A percentile compares a stretch with the other conserved stretches of the same genome.
Evolutionary conservation across 108 stramenopile genomes (phyloP).

Genomic region (Craspedostauros australis): DNA sequence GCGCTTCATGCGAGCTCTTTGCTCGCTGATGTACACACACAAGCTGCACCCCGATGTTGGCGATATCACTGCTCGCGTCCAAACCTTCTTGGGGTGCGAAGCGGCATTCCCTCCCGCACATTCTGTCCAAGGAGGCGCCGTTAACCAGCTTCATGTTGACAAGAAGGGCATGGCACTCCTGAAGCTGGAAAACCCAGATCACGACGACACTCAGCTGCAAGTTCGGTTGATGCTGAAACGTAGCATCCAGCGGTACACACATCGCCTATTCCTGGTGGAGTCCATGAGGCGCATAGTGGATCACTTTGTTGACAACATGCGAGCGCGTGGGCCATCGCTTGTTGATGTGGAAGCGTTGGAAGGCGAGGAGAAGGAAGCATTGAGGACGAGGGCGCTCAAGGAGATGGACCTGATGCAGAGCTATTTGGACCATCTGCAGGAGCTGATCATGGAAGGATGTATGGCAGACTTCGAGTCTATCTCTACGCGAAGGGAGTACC

Average conservation of each 20-base stretch:
- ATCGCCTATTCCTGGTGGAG: constrained; percentile 69
- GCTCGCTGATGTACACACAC: constrained; percentile 50
- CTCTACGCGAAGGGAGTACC: constrained; percentile 42
- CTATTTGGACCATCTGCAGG: constrained; percentile 74
- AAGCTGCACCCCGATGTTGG: constrained; percentile 48
- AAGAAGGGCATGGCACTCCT: constrained; percentile 26
- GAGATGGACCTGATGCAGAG: constrained; percentile 52
- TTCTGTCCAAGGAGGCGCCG: neutral
- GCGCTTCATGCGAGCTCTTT: constrained; percentile 51
- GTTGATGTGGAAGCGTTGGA: constrained; percentile 38
- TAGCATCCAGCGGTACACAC: constrained; percentile 67
- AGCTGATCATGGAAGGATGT: constrained; percentile 71
- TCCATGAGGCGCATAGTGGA: constrained; percentile 47
- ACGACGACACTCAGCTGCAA: constrained; percentile 27
- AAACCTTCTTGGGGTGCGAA: constrained; percentile 69
- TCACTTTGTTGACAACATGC: constrained; percentile 55
- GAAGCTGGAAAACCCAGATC: constrained; percentile 14
- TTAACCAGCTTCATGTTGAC: constrained; percentile 5
- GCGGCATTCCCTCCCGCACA: constrained; percentile 18
- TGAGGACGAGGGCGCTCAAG: constrained; percentile 33
- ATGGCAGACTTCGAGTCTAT: constrained; percentile 58
- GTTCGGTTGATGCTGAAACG: constrained; percentile 50
- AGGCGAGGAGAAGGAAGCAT: constrained; percentile 6
- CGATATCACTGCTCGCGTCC: constrained; percentile 72
- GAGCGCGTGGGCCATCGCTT: constrained; percentile 33